Evolutionary conservation across 176 grass and related monocot species (phyloP), one percentile per base, ranked within the genome.

Genomic region (Saccharum spontaneum): DNA sequence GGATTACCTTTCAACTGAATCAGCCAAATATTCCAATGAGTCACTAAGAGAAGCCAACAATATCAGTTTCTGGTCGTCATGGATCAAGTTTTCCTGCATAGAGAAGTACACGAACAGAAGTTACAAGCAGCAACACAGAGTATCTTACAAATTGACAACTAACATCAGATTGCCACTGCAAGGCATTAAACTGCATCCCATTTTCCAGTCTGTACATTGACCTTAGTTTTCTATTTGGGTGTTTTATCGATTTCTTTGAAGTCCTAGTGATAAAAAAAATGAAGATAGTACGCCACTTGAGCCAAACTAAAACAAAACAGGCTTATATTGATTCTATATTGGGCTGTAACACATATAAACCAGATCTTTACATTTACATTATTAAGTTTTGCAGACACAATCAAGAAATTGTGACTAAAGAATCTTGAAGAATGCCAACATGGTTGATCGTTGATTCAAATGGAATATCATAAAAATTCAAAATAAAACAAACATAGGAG

Each of bases 11-110:
- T 92, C 96, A 84, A 98, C 90, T 72, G 96, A 98, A 92, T 98
- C 96, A 61, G 96, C 96, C 48, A 98, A 81, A 90, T 94, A 98
- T 79, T 98, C 96, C 88, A 98, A 87, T 9, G 96, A 98, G 86
- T 98, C 93, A 38, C 93, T 98, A 63, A 98, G 93, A 87, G 93
- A 98, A 81, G 96, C 93, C 78, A 98, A 77, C 64, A 98, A 81
- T 84, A 98, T 92, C 66, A 98, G 79, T 79, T 98, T 98, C 81
- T 95, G 91, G 80, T 98, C 96, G 69, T 98, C 96, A 87, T 92
- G 96, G 61, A 98, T 98, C 89, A 98, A 90, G 63, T 94, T 94
- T 71, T 95, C 96, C 93, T 98, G 77, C 65, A 92, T 49, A 89
- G 48, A 87, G 11, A 87, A 74, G 28, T 22, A 75, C 13, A 44